Percentiles rank a stretch among this genome's conserved stretches.
Conservation (phyloP, 805 yeast genomes). For the Debaryomyces prosopidis region DNA sequence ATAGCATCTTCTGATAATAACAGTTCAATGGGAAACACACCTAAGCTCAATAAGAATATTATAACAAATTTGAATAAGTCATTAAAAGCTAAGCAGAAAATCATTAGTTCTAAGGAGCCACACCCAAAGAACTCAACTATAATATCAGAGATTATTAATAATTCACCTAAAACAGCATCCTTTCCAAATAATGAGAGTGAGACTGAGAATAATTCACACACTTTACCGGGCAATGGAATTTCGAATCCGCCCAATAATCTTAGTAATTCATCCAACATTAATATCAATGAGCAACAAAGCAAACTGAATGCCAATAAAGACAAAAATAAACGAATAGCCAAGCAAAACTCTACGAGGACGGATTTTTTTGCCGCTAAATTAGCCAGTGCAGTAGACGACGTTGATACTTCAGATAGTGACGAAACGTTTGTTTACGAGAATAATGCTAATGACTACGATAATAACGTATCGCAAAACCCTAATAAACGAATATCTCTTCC, state of each 20-base stretch:
- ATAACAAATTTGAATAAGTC: conserved; percentile 44
- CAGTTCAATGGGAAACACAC: neutral
- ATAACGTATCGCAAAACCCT: conserved; percentile 5
- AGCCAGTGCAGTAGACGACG: conserved; percentile 92
- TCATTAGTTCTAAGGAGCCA: conserved; percentile 36
- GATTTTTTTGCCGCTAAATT: conserved; percentile 93
- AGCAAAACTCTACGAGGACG: conserved; percentile 71
- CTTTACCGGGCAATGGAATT: neutral
- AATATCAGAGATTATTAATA: conserved; percentile 36
- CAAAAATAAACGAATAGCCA: conserved; percentile 30
- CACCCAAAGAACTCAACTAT: conserved; percentile 35
- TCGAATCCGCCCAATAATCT: neutral
- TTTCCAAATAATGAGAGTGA: conserved; percentile 16
- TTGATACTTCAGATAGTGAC: conserved; percentile 82
- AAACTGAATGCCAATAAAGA: conserved; percentile 10
- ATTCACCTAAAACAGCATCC: conserved; percentile 30
- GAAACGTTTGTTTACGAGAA: conserved; percentile 95
- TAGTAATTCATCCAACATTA: neutral
- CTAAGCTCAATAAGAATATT: conserved; percentile 25
- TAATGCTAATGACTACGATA: conserved; percentile 27
- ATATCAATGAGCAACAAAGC: neutral
- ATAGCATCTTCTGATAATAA: neutral
- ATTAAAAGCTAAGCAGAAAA: conserved; percentile 42
- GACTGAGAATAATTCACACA: conserved; percentile 3
- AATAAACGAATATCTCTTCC: conserved; percentile 6